These are phyloP conservation scores for Trichoderma asperellum DNA, from an alignment of 2,329 filamentous ascomycete species.

Conservation along the genomic window DNA sequence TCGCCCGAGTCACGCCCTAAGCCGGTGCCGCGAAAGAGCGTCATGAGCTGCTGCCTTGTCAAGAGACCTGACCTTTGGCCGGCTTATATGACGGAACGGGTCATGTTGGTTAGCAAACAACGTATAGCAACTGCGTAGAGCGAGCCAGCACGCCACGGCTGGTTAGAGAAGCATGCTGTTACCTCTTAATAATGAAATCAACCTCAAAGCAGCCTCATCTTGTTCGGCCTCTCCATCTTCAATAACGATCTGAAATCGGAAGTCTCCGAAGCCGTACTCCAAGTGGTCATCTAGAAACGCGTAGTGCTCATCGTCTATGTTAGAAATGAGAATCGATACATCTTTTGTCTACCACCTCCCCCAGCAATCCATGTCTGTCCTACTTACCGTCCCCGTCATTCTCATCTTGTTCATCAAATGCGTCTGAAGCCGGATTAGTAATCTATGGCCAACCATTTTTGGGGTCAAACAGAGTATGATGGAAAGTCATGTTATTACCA, in stretches of 20 bases:
- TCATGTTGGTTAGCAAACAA: background rate
- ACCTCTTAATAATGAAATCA: constrained; percentile 42
- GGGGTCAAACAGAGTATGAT: too few species aligned
- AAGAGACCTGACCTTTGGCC: constrained; percentile 37
- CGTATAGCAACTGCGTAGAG: background rate
- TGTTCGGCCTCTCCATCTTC: constrained; percentile 33
- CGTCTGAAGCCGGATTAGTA: background rate
- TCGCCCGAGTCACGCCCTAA: constrained; percentile 38
- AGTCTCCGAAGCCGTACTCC: constrained; percentile 29
- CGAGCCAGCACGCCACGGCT: background rate
- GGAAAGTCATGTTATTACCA: constrained; percentile 5
- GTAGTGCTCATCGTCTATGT: background rate
- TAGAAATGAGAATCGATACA: background rate
- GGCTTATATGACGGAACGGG: background rate
- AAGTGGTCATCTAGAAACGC: background rate
- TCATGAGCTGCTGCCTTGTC: constrained; percentile 45
- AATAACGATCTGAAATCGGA: constrained; percentile 27
- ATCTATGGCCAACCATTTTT: background rate
- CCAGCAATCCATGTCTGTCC: background rate
- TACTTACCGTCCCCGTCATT: constrained; percentile 28
- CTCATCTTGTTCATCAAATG: constrained; percentile 33
- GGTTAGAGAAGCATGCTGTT: background rate
- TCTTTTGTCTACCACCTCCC: background rate
- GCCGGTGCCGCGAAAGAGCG: constrained; percentile 47
- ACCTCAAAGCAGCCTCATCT: constrained; percentile 39